Percentiles rank a stretch among this genome's conserved stretches.
phyloP scores from a whole-genome alignment of 2,329 filamentous ascomycete genomes.

The Leptodontidium sp. region DNA sequence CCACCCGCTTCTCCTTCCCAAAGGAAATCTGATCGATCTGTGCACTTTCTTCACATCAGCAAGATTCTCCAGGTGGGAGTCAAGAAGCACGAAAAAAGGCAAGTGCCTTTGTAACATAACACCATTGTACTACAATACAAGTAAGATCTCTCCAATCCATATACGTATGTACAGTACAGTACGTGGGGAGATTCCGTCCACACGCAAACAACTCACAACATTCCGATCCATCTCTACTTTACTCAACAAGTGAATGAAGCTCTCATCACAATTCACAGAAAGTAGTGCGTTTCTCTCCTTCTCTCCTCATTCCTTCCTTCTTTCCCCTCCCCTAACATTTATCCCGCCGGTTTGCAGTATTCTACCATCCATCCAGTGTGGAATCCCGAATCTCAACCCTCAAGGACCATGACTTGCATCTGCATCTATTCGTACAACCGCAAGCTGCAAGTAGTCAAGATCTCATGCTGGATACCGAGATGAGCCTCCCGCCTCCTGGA shows the following conservation, averaged over 20 bases:
- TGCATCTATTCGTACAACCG: background rate
- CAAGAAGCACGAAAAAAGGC: background rate
- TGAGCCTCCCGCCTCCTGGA: background rate
- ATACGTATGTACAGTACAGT: background rate
- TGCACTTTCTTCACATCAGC: background rate
- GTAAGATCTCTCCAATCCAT: background rate
- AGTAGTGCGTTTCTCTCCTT: too few species aligned
- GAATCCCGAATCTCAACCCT: background rate
- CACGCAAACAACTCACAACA: background rate
- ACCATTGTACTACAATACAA: constrained; percentile 3
- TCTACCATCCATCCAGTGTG: background rate
- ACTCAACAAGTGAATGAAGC: background rate
- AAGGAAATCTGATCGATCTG: background rate
- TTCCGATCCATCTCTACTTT: background rate
- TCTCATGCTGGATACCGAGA: constrained; percentile 23
- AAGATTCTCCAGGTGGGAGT: background rate
- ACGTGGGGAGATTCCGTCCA: background rate
- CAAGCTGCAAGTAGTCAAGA: constrained; percentile 15
- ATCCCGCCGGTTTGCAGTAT: constrained; percentile 14
- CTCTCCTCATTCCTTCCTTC: background rate
- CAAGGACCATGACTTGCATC: background rate
- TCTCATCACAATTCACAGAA: background rate
- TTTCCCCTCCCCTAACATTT: background rate
- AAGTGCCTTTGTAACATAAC: background rate
- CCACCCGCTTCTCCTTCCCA: background rate